These are phyloP conservation scores for Pinus tabuliformis DNA, from an alignment of 75 land plant species.

Conservation along the genomic window DNA sequence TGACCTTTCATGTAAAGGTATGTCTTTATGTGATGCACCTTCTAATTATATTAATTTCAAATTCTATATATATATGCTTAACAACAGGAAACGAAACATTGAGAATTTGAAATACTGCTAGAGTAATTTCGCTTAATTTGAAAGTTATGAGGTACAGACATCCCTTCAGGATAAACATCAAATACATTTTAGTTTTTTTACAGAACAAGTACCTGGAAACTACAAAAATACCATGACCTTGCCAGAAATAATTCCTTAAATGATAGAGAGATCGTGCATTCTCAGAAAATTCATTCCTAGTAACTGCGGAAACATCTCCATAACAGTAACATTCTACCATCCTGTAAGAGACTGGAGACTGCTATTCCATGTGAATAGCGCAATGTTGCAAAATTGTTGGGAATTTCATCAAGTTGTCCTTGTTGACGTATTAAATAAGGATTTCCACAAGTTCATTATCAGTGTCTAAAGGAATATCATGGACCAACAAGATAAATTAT, in stretches of 20 bases:
- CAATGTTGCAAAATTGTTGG: not conserved
- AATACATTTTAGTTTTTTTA: not conserved
- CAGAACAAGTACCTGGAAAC: not conserved
- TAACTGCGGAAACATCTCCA: not conserved
- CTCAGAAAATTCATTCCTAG: not conserved
- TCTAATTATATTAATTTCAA: no score
- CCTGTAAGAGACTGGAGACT: not conserved
- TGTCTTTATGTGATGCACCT: no score
- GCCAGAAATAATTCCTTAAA: not conserved
- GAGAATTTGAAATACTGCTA: no score
- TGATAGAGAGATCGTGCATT: not conserved
- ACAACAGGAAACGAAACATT: no score
- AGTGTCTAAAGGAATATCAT: not conserved
- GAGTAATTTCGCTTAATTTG: no score
- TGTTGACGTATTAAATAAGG: not conserved
- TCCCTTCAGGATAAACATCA: no score
- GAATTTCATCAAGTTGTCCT: not conserved
- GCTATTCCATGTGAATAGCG: not conserved
- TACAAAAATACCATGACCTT: not conserved
- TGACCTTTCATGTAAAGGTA: no score
- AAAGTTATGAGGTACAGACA: no score
- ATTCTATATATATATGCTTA: no score
- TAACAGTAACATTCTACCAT: not conserved
- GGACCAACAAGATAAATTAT: not conserved
- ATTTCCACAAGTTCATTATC: not conserved